Evolutionary conservation across 306 rosid species (phyloP).

Genomic region (Prunus armeniaca): DNA sequence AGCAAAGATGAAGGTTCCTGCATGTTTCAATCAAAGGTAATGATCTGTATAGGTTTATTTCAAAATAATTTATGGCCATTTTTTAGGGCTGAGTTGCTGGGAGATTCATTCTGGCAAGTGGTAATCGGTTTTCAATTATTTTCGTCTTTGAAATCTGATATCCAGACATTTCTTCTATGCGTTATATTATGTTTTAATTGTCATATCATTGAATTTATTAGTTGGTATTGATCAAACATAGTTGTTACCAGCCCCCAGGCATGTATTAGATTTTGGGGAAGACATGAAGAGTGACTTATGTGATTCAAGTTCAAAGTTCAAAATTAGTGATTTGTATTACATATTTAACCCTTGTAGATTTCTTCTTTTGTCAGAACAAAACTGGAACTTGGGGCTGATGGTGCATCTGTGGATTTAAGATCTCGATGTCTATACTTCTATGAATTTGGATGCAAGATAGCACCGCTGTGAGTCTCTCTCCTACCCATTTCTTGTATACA

Average conservation of each 20-base stretch:
- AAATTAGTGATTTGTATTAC: neutral
- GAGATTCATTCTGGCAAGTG: neutral
- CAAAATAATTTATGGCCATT: slow-evolving; percentile 9
- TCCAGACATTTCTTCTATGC: neutral
- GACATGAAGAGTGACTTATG: neutral
- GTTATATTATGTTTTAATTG: neutral
- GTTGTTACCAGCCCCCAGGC: neutral
- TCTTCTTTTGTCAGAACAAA: slow-evolving; percentile 56
- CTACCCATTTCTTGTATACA: slow-evolving; percentile 5
- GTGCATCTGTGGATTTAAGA: slow-evolving; percentile 72
- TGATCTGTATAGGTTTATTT: neutral
- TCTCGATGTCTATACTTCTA: slow-evolving; percentile 80
- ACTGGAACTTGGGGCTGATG: slow-evolving; percentile 88
- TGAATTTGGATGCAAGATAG: slow-evolving; percentile 97
- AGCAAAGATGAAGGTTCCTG: slow-evolving; percentile 57
- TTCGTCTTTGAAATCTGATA: neutral
- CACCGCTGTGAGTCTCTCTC: slow-evolving; percentile 66
- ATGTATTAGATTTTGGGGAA: neutral
- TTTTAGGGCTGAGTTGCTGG: neutral
- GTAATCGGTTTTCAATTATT: neutral
- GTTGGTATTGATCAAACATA: neutral
- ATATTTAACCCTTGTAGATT: neutral
- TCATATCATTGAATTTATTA: neutral
- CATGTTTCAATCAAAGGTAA: slow-evolving; percentile 87
- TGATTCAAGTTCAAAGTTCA: slow-evolving; percentile 13